Conservation (phyloP, 139 green algal genomes). For the Chlamydomonas eustigma region DNA sequence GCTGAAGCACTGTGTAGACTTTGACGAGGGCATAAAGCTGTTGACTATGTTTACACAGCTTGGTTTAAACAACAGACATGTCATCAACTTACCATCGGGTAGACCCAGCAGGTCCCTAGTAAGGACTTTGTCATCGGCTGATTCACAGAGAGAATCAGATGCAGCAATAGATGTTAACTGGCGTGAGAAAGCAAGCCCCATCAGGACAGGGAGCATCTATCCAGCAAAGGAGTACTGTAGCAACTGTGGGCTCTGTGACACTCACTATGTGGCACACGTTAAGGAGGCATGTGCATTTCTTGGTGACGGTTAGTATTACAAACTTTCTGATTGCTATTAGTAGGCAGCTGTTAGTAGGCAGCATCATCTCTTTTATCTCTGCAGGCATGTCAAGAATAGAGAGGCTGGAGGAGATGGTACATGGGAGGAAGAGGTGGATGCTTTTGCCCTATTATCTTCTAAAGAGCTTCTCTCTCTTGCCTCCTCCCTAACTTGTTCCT, state of each 20-base stretch:
- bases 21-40: no score
- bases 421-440: neutral
- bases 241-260: conserved; percentile 92
- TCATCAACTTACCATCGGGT: no score
- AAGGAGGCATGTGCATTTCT: conserved; percentile 95
- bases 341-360: no score
- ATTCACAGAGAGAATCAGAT: neutral
- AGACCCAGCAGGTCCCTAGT: no score
- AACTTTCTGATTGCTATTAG: no score
- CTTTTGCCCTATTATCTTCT: no score
- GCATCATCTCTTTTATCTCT: no score
- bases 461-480: neutral
- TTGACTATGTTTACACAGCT: no score
- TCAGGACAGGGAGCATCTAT: conserved; percentile 70
- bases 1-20: no score
- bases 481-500: neutral
- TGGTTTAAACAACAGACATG: no score
- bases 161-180: neutral
- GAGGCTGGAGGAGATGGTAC: conserved; percentile 5
- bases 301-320: conserved; percentile 58
- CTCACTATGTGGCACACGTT: conserved; percentile 93
- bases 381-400: conserved; percentile 15
- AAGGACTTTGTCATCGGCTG: no score
- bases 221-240: conserved; percentile 86
- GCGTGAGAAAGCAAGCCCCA: conserved; percentile 38